Base-by-base conservation (phyloP, 2,329 filamentous ascomycete species). In the Penicillium capsulatum region DNA sequence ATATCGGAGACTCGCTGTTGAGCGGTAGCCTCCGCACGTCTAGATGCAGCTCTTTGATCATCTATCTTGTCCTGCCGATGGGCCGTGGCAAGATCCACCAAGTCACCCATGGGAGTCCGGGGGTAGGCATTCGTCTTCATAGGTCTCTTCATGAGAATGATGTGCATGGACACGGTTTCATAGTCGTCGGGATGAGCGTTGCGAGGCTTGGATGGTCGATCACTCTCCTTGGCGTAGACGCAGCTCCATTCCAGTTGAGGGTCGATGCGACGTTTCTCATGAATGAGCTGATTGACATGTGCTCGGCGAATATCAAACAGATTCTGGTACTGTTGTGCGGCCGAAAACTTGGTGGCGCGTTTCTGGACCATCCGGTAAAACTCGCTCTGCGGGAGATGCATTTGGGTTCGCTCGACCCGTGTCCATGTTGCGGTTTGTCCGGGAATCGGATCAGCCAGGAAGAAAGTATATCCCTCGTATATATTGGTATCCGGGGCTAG, bases 391-490 rank as follows among this genome's bases (percentile, higher is more conserved):
- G 42, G 50, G n/a, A 62, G 45, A 26, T 58, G 42, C 55, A 66
- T 64, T 17, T 40, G 44, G 11, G 48, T 54, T 14, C 52, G 54
- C 22, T 59, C 56, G 7, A 54, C 58, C 4, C 55, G 50, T 7
- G 35, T 54, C 64, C 63, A 67, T 20, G 45, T 58, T 34, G 57
- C 41, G 31, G 56, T 54, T 29, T 58, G 51, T 8, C 58, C 59
- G n/a, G 56, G 43, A 14, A 42, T 38, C 8, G 57, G 47, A 10
- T 59, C 53, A 11, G 60, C 62, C 36, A 60, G 60, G 48, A 53
- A 57, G 34, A 66, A 59, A n/a, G 55, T 62, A 44, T 58, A 67
- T 2, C 64, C 63, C 38, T 63, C 61, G 15, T 61, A 60, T 11
- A 45, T 22, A 9, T 5, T 22, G 5, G 19, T 5, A 22, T 22